A percentile compares a stretch with the other conserved stretches of the same genome.
Evolutionary conservation across 75 land plant species (phyloP).

Genomic region (Ceratopteris richardii): DNA sequence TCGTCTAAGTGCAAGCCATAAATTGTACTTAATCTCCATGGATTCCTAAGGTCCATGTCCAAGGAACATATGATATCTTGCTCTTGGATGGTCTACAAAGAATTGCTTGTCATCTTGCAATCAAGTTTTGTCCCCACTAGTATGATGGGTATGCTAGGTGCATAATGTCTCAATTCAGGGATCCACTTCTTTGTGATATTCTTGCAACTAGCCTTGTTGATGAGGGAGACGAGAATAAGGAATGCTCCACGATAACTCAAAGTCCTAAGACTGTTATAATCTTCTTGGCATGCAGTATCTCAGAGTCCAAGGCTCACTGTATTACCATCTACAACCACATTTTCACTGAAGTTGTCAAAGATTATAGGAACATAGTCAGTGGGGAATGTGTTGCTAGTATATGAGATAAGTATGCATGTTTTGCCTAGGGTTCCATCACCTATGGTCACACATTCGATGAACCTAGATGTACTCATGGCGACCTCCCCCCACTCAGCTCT

Average conservation of each 20-base stretch:
- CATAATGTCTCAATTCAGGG: conserved; percentile 85
- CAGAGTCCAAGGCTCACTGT: conserved; percentile 60
- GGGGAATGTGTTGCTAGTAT: conserved; percentile 93
- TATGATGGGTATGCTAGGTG: conserved; percentile 74
- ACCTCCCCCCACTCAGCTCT: neutral
- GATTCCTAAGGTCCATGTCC: too few relatives aligned
- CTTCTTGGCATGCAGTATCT: conserved; percentile 86
- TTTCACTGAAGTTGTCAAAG: conserved; percentile 60
- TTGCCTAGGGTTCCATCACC: conserved; percentile 98
- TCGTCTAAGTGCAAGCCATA: too few relatives aligned
- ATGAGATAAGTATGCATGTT: conserved; percentile 93
- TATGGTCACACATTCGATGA: conserved; percentile 91
- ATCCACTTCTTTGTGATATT: conserved; percentile 88
- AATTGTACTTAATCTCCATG: too few relatives aligned
- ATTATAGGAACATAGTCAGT: conserved; percentile 68
- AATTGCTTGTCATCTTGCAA: conserved; percentile 81
- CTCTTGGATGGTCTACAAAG: conserved; percentile 67
- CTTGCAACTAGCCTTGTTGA: conserved; percentile 80
- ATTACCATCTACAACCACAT: conserved; percentile 51
- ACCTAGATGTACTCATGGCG: conserved; percentile 10
- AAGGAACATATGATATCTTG: too few relatives aligned
- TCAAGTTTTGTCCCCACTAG: conserved; percentile 91
- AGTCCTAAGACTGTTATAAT: conserved; percentile 78
- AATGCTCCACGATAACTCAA: conserved; percentile 88
- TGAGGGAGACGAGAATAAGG: conserved; percentile 65